Percentiles rank a stretch among this genome's conserved stretches.
Evolutionary conservation across 768 basidiomycete genomes (phyloP).

Genomic region (Suillus tomentosus): DNA sequence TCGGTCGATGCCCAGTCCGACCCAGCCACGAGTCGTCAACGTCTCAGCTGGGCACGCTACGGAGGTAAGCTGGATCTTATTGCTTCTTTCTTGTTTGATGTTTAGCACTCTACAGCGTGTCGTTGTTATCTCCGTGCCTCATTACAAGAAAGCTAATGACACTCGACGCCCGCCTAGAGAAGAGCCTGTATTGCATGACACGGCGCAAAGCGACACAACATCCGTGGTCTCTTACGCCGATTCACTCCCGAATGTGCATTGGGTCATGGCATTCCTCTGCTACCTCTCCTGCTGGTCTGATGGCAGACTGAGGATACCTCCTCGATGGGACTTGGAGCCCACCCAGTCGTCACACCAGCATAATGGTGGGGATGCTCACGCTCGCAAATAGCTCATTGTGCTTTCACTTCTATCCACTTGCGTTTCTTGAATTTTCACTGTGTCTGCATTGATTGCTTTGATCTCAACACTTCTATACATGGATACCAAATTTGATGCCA

Average conservation of each 20-base stretch:
- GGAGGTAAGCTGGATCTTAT: not conserved
- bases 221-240: not conserved
- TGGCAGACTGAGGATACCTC: not conserved
- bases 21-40: not conserved
- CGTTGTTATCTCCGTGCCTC: not conserved
- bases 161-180: not conserved
- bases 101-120: not conserved
- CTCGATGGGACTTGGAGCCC: not conserved
- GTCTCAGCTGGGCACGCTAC: not conserved
- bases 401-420: not conserved
- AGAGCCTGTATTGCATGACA: not conserved
- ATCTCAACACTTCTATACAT: not conserved
- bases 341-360: not conserved
- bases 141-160: not conserved
- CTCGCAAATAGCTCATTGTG: not conserved
- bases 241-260: conserved; percentile 1
- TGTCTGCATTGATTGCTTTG: not conserved
- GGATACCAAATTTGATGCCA: not conserved
- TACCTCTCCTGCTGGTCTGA: not conserved
- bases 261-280: not conserved
- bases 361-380: not conserved
- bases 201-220: not conserved
- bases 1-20: not conserved
- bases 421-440: not conserved
- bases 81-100: not conserved